phyloP scores from a whole-genome alignment of 192 early-diverging fungal genomes.

The Rhizoclosmatium sp. region DNA sequence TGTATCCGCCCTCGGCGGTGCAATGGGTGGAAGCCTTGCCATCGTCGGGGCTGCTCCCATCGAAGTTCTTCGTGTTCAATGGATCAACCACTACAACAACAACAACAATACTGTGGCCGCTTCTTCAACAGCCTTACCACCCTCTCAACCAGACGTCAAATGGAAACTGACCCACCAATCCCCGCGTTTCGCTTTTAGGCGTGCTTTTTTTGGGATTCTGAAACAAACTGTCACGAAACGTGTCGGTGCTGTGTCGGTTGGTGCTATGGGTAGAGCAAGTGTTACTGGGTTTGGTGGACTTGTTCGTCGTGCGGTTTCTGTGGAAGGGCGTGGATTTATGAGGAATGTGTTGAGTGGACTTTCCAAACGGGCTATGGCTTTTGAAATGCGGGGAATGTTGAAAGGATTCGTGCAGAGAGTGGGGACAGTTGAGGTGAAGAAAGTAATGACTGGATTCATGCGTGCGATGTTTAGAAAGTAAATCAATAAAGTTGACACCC shows the following conservation, averaged over 20 bases:
- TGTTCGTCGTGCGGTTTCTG: not conserved
- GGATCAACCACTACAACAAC: not conserved
- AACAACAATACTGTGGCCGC: not conserved
- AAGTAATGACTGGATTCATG: not conserved
- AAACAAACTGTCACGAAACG: not conserved
- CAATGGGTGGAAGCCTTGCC: not conserved
- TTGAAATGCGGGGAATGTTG: not conserved
- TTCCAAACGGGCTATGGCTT: not conserved
- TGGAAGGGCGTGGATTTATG: not conserved
- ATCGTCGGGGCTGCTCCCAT: constrained; percentile 6
- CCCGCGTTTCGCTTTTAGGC: constrained; percentile 15
- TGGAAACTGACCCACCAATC: constrained; percentile 24
- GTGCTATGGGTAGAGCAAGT: not conserved
- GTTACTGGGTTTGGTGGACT: not conserved
- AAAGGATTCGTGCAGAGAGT: not conserved
- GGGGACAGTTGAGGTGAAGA: not conserved
- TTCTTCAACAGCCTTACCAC: not conserved
- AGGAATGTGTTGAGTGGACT: not conserved
- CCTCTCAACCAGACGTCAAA: not conserved
- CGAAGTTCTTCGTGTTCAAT: not conserved
- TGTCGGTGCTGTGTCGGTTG: not conserved
- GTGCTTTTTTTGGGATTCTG: constrained; percentile 20
- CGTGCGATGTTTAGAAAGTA: constrained; percentile 1
- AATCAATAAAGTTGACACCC: not conserved
- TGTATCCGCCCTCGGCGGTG: not conserved